Evolutionary conservation across 1,284 basidiomycete species (phyloP).

Genomic region (Volvariella surrecta): DNA sequence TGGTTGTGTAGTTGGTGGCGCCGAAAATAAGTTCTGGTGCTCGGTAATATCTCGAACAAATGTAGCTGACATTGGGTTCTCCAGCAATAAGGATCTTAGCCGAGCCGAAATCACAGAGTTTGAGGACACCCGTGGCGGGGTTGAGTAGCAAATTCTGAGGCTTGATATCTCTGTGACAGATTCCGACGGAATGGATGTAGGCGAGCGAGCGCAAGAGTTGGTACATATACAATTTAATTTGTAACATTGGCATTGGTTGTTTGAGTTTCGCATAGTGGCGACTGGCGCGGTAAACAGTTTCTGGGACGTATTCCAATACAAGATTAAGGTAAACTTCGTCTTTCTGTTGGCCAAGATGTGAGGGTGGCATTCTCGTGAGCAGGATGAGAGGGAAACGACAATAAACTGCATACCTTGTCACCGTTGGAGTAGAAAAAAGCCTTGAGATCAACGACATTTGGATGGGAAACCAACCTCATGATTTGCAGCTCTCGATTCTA

Average conservation of each 20-base stretch:
- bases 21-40: slow-evolving; percentile 99
- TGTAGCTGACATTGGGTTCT: slow-evolving; percentile 99
- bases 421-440: slow-evolving; percentile 99
- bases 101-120: slow-evolving; percentile 98
- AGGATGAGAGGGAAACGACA: slow-evolving; percentile 9
- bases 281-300: slow-evolving; percentile 98
- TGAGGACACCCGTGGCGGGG: slow-evolving; percentile 92
- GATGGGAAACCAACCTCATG: slow-evolving; percentile 96
- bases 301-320: slow-evolving; percentile 98
- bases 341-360: slow-evolving; percentile 52
- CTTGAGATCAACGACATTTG: slow-evolving; percentile 96
- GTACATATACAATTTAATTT: slow-evolving; percentile 98
- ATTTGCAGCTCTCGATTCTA: slow-evolving; percentile 99
- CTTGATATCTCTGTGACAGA: slow-evolving; percentile 99
- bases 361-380: slow-evolving; percentile 8
- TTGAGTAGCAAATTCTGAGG: slow-evolving; percentile 98
- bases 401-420: slow-evolving; percentile 74
- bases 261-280: slow-evolving; percentile 99
- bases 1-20: slow-evolving; percentile 99
- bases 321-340: slow-evolving; percentile 99
- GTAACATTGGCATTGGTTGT: slow-evolving; percentile 98
- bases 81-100: slow-evolving; percentile 98
- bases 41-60: slow-evolving; percentile 99
- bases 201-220: slow-evolving; percentile 95
- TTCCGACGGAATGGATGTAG: slow-evolving; percentile 97